These are phyloP conservation scores for Penicillium antarcticum DNA, from an alignment of 495 filamentous ascomycete species.

Conservation along the genomic window DNA sequence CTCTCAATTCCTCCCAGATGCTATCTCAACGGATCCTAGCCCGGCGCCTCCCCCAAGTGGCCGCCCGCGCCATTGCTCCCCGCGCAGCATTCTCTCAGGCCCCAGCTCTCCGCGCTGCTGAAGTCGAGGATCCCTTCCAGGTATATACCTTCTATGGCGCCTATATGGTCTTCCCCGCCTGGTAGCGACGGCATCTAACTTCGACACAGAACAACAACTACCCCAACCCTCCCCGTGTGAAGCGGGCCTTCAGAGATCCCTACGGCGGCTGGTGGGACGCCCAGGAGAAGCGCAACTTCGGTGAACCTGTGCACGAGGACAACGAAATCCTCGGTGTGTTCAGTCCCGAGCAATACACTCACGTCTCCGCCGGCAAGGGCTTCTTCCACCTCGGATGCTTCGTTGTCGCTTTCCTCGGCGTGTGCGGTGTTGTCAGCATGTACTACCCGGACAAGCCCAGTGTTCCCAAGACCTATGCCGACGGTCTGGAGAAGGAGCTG, in stretches of 20 bases:
- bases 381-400: constrained; percentile 72
- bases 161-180: neutral
- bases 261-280: constrained; percentile 96
- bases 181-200: constrained; percentile 6
- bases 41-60: constrained; percentile 44
- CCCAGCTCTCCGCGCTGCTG: constrained; percentile 50
- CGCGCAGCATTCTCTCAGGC: constrained; percentile 51
- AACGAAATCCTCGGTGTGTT: constrained; percentile 93
- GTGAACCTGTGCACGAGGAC: constrained; percentile 95
- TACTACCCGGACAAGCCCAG: constrained; percentile 84
- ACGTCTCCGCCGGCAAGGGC: constrained; percentile 70
- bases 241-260: constrained; percentile 87
- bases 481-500: constrained; percentile 79
- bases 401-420: constrained; percentile 61
- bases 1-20: constrained; percentile 49
- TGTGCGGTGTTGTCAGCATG: constrained; percentile 66
- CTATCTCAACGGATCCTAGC: constrained; percentile 58
- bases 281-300: constrained; percentile 93
- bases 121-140: constrained; percentile 73
- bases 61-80: constrained; percentile 48
- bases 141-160: constrained; percentile 41
- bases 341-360: constrained; percentile 84
- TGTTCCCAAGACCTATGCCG: constrained; percentile 74
- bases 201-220: constrained; percentile 80
- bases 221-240: constrained; percentile 77